These are phyloP conservation scores for Candida railenensis DNA, from an alignment of 805 yeast species.

Conservation along the genomic window DNA sequence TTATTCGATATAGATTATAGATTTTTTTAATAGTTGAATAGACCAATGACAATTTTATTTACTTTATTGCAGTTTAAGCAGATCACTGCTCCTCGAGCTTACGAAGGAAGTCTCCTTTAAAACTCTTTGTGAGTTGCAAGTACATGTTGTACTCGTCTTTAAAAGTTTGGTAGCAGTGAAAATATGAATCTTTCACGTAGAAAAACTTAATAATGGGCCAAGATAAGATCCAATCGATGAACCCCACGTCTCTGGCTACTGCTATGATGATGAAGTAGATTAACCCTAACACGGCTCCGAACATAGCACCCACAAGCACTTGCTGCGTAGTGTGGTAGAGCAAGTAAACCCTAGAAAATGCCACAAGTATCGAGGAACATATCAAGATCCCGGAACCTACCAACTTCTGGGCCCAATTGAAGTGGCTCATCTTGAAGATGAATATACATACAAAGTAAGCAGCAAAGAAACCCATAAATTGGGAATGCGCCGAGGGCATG, in stretches of 20 bases:
- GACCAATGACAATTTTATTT: not conserved
- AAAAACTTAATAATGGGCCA: constrained; percentile 54
- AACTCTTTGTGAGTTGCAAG: not conserved
- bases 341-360: constrained; percentile 72
- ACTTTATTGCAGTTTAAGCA: not conserved
- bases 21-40: not conserved
- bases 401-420: constrained; percentile 24
- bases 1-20: not conserved
- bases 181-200: constrained; percentile 61
- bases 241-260: constrained; percentile 62
- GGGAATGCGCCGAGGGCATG: constrained; percentile 97
- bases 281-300: constrained; percentile 64
- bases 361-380: constrained; percentile 42
- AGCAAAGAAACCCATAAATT: constrained; percentile 88
- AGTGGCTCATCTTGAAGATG: constrained; percentile 39
- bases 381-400: constrained; percentile 27
- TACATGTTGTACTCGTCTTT: constrained; percentile 41
- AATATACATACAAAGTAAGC: constrained; percentile 50
- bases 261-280: constrained; percentile 53
- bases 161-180: constrained; percentile 45
- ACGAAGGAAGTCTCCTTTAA: not conserved
- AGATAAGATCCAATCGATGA: constrained; percentile 61
- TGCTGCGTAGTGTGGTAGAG: constrained; percentile 75
- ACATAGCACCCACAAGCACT: constrained; percentile 65
- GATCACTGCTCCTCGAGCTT: not conserved